A percentile compares a stretch with the other conserved stretches of the same genome.
phyloP scores from a whole-genome alignment of 2,329 filamentous ascomycete species.

The Botrytis fabae region DNA sequence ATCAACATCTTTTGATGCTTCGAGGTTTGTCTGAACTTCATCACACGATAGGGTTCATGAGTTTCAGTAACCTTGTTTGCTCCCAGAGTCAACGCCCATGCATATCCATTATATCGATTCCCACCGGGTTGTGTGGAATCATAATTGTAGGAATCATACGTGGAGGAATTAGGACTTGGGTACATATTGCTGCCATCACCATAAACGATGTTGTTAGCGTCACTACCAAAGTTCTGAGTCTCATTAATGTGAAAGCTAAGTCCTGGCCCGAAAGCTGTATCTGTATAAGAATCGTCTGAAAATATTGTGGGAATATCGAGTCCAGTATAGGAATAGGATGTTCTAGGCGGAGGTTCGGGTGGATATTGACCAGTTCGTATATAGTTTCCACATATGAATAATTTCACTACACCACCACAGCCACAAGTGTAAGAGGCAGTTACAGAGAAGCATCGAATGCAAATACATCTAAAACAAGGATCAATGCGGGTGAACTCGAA shows the following conservation, averaged over 20 bases:
- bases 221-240: background rate
- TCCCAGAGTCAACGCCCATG: background rate
- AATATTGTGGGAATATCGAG: background rate
- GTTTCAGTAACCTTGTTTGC: background rate
- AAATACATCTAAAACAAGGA: conserved; percentile 32
- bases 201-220: background rate
- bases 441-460: conserved; percentile 23
- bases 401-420: conserved; percentile 29
- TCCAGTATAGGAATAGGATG: conserved; percentile 16
- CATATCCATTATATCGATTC: conserved; percentile 19
- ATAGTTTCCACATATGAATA: conserved; percentile 37
- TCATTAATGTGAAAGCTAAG: conserved; percentile 4
- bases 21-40: background rate
- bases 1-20: background rate
- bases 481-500: conserved; percentile 35
- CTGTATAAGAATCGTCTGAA: conserved; percentile 4
- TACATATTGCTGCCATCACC: conserved; percentile 7
- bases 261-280: background rate
- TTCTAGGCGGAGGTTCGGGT: conserved; percentile 26
- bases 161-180: conserved; percentile 9
- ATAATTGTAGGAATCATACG: conserved; percentile 17
- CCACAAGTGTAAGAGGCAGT: conserved; percentile 20
- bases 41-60: background rate
- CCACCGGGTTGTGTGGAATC: conserved; percentile 26
- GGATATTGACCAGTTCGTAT: conserved; percentile 28